Evolutionary conservation across 108 stramenopile species (phyloP).

Genomic region (Fragilaria crotonensis): DNA sequence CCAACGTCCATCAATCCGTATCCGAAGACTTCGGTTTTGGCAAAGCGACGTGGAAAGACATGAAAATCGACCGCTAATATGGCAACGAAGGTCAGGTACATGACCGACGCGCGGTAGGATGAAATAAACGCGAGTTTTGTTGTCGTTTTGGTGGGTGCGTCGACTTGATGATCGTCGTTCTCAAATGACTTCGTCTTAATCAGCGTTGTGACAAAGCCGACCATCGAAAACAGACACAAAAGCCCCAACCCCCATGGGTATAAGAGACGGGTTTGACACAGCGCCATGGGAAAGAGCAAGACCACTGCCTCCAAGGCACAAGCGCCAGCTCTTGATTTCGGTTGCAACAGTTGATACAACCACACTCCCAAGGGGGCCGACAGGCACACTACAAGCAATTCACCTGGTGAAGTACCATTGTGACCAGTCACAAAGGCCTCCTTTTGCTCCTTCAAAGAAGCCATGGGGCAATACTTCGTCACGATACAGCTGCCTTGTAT

Average conservation of each 20-base stretch:
- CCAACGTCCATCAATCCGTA: constrained; percentile 97
- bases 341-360: constrained; percentile 4
- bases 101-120: constrained; percentile 55
- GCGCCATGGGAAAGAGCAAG: constrained; percentile 61
- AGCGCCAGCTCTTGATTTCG: constrained; percentile 20
- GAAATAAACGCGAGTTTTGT: constrained; percentile 45
- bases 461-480: no score
- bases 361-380: constrained; percentile 52
- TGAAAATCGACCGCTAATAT: constrained; percentile 91
- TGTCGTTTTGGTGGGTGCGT: constrained; percentile 2
- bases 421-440: constrained; percentile 84
- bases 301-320: constrained; percentile 40
- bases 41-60: constrained; percentile 88
- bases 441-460: constrained; percentile 54
- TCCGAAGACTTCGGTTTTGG: constrained; percentile 87
- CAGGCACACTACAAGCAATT: constrained; percentile 58
- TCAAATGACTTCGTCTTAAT: background rate
- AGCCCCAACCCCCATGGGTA: constrained; percentile 37
- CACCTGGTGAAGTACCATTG: constrained; percentile 49
- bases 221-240: constrained; percentile 10
- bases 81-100: constrained; percentile 78
- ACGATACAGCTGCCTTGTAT: no score
- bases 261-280: constrained; percentile 45
- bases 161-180: constrained; percentile 2
- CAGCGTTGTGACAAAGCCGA: background rate